Base-by-base conservation (phyloP, 179 eudicot species). In the Beta macrorhiza region DNA sequence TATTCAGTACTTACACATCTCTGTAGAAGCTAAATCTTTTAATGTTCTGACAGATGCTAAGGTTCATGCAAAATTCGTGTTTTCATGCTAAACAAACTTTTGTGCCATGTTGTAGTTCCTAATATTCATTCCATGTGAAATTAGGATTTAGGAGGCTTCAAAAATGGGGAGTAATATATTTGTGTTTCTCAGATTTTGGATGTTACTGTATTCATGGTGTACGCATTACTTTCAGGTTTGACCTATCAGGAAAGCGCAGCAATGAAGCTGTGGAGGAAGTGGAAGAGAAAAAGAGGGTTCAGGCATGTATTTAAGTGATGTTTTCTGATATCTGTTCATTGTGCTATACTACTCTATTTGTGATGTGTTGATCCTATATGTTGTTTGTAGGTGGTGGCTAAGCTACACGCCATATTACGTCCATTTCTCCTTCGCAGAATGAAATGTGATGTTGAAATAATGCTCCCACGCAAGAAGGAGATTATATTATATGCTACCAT, bases 371-470 rank as follows among this genome's bases (percentile, higher is more conserved):
- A 7, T 10, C 73, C 44, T 74, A 14, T 44, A 62, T 80, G 51
- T 49, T 84, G 52, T 72, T 8, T 74, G 72, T 88, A 95, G 98
- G 93, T 97, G 81, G 97, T 97, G 78, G 90, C 92, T 74, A 97
- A 97, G 86, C 97, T 97, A 73, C 99, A 95, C 89, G 88, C 88
- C 45, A 97, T 97, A 78, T 82, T 97, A 87, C 97, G 98, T 32
- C 99, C 99, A 22, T 97, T 97, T 86, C 92, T 97, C 58, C 95
- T 97, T 42, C 90, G 99, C 70, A 92, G 99, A 87, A 82, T 94
- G 97, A 97, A 95, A 84, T 80, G 87, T 83, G 98, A 97, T 81
- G 98, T 97, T 67, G 99, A 97, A 82, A 87, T 72, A 52, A 82
- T 86, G 83, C 98, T 97, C 75, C 99, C 99, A 7, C 88, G 95